Evolutionary conservation across 2,329 filamentous ascomycete species (phyloP).

Genomic region (Aspergillus sp.): DNA sequence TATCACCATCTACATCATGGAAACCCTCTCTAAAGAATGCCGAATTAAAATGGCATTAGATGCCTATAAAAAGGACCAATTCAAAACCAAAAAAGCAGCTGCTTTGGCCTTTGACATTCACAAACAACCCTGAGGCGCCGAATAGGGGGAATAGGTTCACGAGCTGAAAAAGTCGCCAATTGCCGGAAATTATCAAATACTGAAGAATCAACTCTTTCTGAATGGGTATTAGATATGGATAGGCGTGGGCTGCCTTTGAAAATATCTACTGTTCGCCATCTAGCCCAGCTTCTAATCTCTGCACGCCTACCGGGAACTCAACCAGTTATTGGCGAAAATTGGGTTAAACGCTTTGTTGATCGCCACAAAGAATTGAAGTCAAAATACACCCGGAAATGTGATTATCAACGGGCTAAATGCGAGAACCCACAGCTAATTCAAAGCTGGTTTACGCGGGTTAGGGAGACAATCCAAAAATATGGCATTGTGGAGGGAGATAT

Average conservation of each 20-base stretch:
- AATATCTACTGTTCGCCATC: background rate
- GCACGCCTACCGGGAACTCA: background rate
- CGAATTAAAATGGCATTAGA: background rate
- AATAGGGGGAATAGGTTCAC: background rate
- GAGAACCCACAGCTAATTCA: constrained; percentile 2
- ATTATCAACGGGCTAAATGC: background rate
- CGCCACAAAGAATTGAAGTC: background rate
- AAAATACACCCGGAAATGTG: background rate
- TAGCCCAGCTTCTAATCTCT: background rate
- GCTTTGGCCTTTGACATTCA: background rate
- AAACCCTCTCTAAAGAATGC: background rate
- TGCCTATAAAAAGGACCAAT: background rate
- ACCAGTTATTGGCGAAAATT: background rate
- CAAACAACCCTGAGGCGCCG: background rate
- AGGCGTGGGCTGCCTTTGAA: background rate
- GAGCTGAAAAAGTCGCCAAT: background rate
- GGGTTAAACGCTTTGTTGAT: background rate
- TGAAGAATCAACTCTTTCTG: background rate
- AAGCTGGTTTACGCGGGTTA: background rate
- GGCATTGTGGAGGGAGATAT: background rate
- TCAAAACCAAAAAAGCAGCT: background rate
- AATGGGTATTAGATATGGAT: background rate
- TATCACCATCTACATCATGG: background rate
- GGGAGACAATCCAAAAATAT: background rate
- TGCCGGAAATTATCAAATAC: background rate